phyloP scores from a whole-genome alignment of 148 eudicot species.

The Rhododendron henanense region DNA sequence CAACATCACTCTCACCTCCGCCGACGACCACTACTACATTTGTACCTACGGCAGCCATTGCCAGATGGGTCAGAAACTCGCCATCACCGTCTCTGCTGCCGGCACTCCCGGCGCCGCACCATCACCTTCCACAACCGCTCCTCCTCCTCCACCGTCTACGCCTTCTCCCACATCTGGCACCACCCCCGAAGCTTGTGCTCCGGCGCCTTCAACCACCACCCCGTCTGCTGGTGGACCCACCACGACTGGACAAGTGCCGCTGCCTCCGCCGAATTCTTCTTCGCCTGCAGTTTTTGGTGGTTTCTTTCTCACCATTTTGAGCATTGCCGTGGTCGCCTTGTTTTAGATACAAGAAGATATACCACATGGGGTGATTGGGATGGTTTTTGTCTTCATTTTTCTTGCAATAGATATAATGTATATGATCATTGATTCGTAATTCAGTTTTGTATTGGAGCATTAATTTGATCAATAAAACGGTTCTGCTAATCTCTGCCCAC shows the following conservation, averaged over 20 bases:
- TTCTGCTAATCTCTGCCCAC: no score
- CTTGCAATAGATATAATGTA: not conserved
- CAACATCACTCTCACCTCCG: constrained; percentile 16
- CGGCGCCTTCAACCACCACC: not conserved
- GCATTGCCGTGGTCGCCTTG: not conserved
- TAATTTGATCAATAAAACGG: no score
- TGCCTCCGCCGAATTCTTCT: constrained; percentile 1
- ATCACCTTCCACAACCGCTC: not conserved
- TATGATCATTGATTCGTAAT: not conserved
- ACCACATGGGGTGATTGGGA: not conserved
- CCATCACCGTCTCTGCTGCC: constrained; percentile 7
- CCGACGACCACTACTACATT: constrained; percentile 18
- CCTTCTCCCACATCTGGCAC: constrained; percentile 6
- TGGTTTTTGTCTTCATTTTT: not conserved
- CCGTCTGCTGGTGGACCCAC: not conserved
- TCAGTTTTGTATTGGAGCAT: not conserved
- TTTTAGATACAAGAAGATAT: not conserved
- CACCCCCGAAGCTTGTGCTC: constrained; percentile 16
- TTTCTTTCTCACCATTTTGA: not conserved
- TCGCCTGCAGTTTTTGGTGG: constrained; percentile 1
- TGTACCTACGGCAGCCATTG: constrained; percentile 20
- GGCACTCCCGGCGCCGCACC: constrained; percentile 8
- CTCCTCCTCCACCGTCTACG: not conserved
- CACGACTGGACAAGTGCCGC: not conserved
- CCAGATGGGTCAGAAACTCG: constrained; percentile 12